These are phyloP conservation scores for Arachnomyces sp. DNA, from an alignment of 2,329 filamentous ascomycete genomes.

Conservation along the genomic window DNA sequence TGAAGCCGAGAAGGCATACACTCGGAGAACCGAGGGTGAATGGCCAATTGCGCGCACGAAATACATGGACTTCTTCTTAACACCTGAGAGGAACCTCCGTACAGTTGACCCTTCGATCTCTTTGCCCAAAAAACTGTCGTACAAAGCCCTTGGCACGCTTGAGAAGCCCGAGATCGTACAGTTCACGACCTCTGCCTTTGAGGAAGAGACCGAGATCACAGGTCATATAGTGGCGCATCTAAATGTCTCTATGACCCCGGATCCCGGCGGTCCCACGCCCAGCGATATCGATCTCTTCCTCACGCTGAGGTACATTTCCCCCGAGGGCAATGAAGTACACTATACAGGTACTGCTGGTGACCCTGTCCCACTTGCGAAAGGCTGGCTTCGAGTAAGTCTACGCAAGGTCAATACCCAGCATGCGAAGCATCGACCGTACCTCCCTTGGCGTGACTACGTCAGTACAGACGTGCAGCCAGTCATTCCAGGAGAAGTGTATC, in stretches of 20 bases:
- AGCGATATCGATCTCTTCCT: slow-evolving; percentile 50
- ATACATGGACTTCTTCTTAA: slow-evolving; percentile 57
- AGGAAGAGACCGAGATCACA: slow-evolving; percentile 60
- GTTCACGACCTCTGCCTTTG: slow-evolving; percentile 53
- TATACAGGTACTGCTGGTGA: slow-evolving; percentile 52
- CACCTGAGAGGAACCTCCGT: slow-evolving; percentile 26
- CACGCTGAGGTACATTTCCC: slow-evolving; percentile 46
- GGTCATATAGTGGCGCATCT: slow-evolving; percentile 60
- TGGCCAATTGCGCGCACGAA: slow-evolving; percentile 62
- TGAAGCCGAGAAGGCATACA: slow-evolving; percentile 49
- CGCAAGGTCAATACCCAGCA: slow-evolving; percentile 42
- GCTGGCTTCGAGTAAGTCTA: slow-evolving; percentile 48
- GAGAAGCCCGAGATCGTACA: slow-evolving; percentile 48
- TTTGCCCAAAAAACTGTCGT: slow-evolving; percentile 42
- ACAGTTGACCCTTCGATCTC: slow-evolving; percentile 18
- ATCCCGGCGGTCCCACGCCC: slow-evolving; percentile 33
- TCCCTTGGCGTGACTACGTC: slow-evolving; percentile 46
- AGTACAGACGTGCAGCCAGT: slow-evolving; percentile 39
- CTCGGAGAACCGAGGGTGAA: slow-evolving; percentile 49
- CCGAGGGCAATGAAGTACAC: slow-evolving; percentile 44
- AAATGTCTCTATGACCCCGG: slow-evolving; percentile 48
- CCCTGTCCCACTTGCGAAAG: slow-evolving; percentile 47
- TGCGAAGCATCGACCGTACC: slow-evolving; percentile 36
- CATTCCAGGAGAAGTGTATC: too few species aligned
- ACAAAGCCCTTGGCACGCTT: slow-evolving; percentile 53